phyloP scores from a whole-genome alignment of 495 filamentous ascomycete species.

The Aspergillus cavernicola region DNA sequence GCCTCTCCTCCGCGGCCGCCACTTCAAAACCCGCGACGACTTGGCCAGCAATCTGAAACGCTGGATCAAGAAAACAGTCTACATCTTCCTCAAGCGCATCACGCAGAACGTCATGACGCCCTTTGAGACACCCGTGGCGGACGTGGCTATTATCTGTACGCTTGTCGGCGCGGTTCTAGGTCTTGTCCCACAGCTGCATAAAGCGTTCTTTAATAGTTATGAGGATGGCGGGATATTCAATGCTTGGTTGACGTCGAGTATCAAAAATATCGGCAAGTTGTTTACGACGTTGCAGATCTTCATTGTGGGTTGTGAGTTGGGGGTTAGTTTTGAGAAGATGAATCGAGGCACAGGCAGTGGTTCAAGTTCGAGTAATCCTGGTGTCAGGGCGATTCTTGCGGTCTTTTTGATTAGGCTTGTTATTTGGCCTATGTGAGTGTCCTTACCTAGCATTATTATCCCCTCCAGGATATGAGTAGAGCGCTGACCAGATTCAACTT shows the following conservation, averaged over 20 bases:
- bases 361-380: conserved; percentile 41
- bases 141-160: conserved; percentile 65
- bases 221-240: conserved; percentile 66
- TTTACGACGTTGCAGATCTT: conserved; percentile 72
- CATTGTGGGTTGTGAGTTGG: conserved; percentile 67
- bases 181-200: conserved; percentile 58
- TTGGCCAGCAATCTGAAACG: neutral
- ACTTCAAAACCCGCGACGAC: conserved; percentile 17
- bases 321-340: conserved; percentile 48
- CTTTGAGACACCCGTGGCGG: conserved; percentile 46
- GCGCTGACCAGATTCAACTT: no score
- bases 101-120: neutral
- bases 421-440: conserved; percentile 57
- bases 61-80: conserved; percentile 10
- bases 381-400: conserved; percentile 41
- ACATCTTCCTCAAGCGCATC: conserved; percentile 3
- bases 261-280: conserved; percentile 63
- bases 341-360: conserved; percentile 45
- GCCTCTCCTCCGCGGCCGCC: conserved; percentile 41
- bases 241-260: conserved; percentile 65
- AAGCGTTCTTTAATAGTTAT: conserved; percentile 59
- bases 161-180: conserved; percentile 59
- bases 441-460: no score
- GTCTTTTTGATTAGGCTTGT: conserved; percentile 60
- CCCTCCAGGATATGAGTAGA: no score